Conservation (phyloP, 2,329 filamentous ascomycete species). For the Colletotrichum sp. region DNA sequence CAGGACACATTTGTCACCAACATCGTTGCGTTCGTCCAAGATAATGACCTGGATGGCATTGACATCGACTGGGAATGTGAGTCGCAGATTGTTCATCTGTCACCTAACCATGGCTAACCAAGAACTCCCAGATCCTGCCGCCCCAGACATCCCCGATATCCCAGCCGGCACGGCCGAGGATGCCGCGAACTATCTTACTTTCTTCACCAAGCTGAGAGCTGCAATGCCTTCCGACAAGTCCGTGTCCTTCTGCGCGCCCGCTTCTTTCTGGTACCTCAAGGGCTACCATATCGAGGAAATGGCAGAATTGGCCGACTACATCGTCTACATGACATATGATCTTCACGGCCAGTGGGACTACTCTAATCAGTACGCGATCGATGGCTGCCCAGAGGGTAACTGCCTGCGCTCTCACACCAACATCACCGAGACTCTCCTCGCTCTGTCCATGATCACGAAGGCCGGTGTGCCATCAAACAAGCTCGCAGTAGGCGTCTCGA, state of each 20-base stretch:
- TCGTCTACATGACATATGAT: constrained; percentile 40
- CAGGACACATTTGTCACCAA: constrained; percentile 39
- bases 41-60: constrained; percentile 44
- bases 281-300: constrained; percentile 38
- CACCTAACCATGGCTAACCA: no score
- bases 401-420: constrained; percentile 44
- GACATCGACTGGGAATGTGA: constrained; percentile 49
- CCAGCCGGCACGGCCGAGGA: constrained; percentile 24
- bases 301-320: constrained; percentile 32
- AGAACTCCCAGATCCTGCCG: constrained; percentile 30
- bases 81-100: no score
- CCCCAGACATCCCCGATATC: constrained; percentile 26
- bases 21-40: constrained; percentile 42
- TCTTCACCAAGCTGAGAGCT: constrained; percentile 10
- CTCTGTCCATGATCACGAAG: constrained; percentile 41
- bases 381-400: constrained; percentile 31
- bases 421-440: constrained; percentile 36
- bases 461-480: constrained; percentile 33
- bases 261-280: constrained; percentile 44
- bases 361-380: constrained; percentile 27
- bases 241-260: constrained; percentile 40
- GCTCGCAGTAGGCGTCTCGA: constrained; percentile 33
- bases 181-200: constrained; percentile 30
- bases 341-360: constrained; percentile 35
- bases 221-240: constrained; percentile 25